Conservation (phyloP, 257 asterid species). For the Striga asiatica region DNA sequence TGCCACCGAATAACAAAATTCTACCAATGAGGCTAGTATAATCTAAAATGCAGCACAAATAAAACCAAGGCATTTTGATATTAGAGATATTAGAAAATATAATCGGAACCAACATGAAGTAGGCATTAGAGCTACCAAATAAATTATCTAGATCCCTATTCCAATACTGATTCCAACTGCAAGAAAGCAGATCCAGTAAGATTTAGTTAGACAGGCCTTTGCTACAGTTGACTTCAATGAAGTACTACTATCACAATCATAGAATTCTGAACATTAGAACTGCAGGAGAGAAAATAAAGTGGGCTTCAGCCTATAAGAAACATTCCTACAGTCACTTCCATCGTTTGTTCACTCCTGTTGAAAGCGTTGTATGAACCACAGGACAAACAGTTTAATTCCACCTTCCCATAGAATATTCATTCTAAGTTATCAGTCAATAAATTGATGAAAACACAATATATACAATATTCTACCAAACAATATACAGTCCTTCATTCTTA, state of each 20-base stretch:
- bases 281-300: not conserved
- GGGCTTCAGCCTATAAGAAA: not conserved
- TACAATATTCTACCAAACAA: not conserved
- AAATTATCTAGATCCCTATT: too few relatives aligned
- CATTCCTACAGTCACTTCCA: slow-evolving; percentile 2
- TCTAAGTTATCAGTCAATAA: not conserved
- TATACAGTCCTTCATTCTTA: not conserved
- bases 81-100: not conserved
- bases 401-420: too few relatives aligned
- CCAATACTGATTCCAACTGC: too few relatives aligned
- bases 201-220: not conserved
- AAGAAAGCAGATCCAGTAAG: not conserved
- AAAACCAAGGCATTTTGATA: not conserved
- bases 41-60: not conserved
- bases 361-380: not conserved
- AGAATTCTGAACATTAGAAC: too few relatives aligned
- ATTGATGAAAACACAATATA: not conserved
- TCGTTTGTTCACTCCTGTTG: not conserved
- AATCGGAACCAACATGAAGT: not conserved
- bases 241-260: too few relatives aligned
- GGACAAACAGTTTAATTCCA: too few relatives aligned
- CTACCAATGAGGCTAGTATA: not conserved
- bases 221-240: not conserved
- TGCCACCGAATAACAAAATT: not conserved
- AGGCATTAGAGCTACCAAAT: not conserved